Evolutionary conservation across 1,139 yeast genomes (phyloP).

Genomic region (Scheffersomyces parashehatae): DNA sequence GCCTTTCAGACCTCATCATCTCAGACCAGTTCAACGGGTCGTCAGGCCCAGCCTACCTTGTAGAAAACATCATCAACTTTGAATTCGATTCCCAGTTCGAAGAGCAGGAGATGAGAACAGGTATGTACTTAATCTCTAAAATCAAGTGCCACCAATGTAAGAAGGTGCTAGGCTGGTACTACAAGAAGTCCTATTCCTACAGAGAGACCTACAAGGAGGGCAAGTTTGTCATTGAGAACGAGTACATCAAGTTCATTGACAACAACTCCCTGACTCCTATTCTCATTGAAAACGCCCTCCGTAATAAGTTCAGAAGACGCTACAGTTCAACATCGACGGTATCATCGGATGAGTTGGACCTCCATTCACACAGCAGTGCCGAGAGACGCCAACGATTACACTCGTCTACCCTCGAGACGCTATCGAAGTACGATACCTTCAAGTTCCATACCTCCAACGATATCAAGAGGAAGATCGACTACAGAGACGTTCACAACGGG

Average conservation of each 20-base stretch:
- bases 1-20: constrained; percentile 45
- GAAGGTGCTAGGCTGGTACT: constrained; percentile 73
- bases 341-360: neutral
- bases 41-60: constrained; percentile 55
- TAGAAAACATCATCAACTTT: constrained; percentile 48
- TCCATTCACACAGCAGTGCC: too few species aligned
- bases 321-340: constrained; percentile 4
- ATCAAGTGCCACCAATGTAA: constrained; percentile 69
- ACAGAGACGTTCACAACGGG: constrained; percentile 17
- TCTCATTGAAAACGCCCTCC: constrained; percentile 30
- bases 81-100: constrained; percentile 30
- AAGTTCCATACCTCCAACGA: constrained; percentile 2
- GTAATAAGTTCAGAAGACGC: constrained; percentile 27
- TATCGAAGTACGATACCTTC: constrained; percentile 3
- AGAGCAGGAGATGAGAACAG: constrained; percentile 64
- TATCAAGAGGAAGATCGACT: constrained; percentile 12
- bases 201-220: constrained; percentile 75
- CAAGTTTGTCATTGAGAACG: constrained; percentile 68
- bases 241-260: constrained; percentile 18
- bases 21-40: constrained; percentile 54
- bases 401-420: too few species aligned
- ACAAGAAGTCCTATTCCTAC: constrained; percentile 56
- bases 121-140: constrained; percentile 63
- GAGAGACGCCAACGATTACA: too few species aligned
- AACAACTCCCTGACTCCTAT: constrained; percentile 17